Conservation (phyloP, 441 rosid species). For the Kokia cookei region DNA sequence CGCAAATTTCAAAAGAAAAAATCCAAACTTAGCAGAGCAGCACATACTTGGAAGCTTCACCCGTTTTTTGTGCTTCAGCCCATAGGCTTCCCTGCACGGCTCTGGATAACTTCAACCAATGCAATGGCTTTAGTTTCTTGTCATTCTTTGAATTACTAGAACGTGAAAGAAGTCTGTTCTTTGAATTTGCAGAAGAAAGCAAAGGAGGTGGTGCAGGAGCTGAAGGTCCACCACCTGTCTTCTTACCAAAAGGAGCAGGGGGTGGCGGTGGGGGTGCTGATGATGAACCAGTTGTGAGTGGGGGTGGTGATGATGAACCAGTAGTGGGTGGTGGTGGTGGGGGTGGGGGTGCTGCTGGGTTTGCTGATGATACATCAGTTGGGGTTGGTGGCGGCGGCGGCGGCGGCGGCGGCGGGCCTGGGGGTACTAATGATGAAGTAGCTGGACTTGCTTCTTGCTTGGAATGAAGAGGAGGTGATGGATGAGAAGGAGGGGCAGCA, state of each 20-base stretch:
- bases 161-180: constrained; percentile 55
- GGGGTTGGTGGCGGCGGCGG: constrained; percentile 46
- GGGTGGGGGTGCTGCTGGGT: constrained; percentile 6
- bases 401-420: too few species aligned
- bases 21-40: constrained; percentile 9
- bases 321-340: neutral
- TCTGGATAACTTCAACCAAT: constrained; percentile 93
- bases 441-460: constrained; percentile 7
- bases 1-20: constrained; percentile 1
- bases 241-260: constrained; percentile 33
- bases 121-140: constrained; percentile 87
- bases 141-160: constrained; percentile 40
- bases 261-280: constrained; percentile 33
- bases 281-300: neutral
- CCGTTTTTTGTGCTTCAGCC: constrained; percentile 90
- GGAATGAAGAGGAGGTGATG: constrained; percentile 31
- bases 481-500: constrained; percentile 18
- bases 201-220: constrained; percentile 60
- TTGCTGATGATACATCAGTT: neutral
- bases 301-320: neutral
- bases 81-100: constrained; percentile 96
- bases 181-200: constrained; percentile 42
- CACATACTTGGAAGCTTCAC: constrained; percentile 78
- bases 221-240: constrained; percentile 34
- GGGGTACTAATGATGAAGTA: constrained; percentile 22